A percentile compares a stretch with the other conserved stretches of the same genome.
phyloP scores from a whole-genome alignment of 805 yeast genomes.

The Wickerhamomyces bisporus region DNA sequence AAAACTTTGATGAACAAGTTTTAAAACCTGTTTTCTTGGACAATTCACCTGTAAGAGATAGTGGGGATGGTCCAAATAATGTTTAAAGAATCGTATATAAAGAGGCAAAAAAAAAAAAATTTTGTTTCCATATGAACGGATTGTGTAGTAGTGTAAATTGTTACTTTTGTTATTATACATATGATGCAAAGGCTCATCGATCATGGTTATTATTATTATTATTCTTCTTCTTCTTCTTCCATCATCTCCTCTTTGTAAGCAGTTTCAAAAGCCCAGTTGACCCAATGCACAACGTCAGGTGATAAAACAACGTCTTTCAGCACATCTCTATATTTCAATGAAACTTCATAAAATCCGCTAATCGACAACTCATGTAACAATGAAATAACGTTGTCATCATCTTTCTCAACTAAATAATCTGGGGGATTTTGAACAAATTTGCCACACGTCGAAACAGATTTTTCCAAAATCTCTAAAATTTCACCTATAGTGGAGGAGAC shows the following conservation, averaged over 20 bases:
- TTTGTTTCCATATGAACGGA: no score
- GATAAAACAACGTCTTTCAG: slow-evolving; percentile 60
- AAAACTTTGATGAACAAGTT: slow-evolving; percentile 88
- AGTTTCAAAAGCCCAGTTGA: slow-evolving; percentile 67
- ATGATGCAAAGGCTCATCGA: no score
- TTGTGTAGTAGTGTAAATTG: no score
- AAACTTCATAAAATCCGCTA: slow-evolving; percentile 58
- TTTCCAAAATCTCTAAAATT: slow-evolving; percentile 52
- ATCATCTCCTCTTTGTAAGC: slow-evolving; percentile 45
- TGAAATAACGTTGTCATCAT: slow-evolving; percentile 40
- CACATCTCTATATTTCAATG: slow-evolving; percentile 55
- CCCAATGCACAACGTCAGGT: slow-evolving; percentile 59
- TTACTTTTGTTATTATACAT: no score
- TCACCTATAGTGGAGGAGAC: slow-evolving; percentile 54
- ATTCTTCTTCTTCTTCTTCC: background rate
- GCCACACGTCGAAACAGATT: slow-evolving; percentile 51
- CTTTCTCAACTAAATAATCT: slow-evolving; percentile 14
- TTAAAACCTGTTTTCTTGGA: slow-evolving; percentile 89
- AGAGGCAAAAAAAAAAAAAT: background rate
- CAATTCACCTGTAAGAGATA: slow-evolving; percentile 22
- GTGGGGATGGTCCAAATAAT: slow-evolving; percentile 9
- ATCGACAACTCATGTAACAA: slow-evolving; percentile 60
- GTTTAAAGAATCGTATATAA: background rate
- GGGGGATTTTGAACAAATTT: slow-evolving; percentile 37
- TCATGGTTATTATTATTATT: no score